Percentiles rank a stretch among this genome's conserved stretches.
phyloP scores from a whole-genome alignment of 139 green algal genomes.

The Chlorella vulgaris region DNA sequence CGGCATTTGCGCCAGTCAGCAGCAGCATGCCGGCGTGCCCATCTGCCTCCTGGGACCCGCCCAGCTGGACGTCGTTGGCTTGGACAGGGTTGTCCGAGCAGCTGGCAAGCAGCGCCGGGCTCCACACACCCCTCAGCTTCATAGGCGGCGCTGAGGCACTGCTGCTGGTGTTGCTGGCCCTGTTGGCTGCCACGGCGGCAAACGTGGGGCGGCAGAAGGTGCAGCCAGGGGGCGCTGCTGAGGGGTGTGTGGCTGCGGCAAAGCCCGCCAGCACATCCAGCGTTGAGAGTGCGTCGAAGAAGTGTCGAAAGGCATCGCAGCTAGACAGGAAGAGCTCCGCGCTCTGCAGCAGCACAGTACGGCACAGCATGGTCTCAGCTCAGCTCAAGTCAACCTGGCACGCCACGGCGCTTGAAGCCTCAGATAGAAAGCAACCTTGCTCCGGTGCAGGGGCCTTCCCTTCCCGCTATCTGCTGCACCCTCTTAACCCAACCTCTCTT shows the following conservation, averaged over 20 bases:
- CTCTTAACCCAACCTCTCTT: neutral
- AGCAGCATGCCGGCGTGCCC: conserved; percentile 50
- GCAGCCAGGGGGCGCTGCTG: conserved; percentile 35
- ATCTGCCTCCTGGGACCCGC: neutral
- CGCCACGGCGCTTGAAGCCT: too few relatives aligned
- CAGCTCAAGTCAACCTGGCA: too few relatives aligned
- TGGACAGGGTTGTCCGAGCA: conserved; percentile 48
- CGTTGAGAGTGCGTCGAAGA: conserved; percentile 33
- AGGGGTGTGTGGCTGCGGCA: conserved; percentile 49
- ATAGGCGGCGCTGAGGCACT: neutral
- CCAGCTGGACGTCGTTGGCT: conserved; percentile 69
- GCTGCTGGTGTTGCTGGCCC: too few relatives aligned
- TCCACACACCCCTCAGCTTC: conserved; percentile 57
- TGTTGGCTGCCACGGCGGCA: conserved; percentile 24
- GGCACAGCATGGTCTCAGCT: neutral
- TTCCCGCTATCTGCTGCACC: too few relatives aligned
- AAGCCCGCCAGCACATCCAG: conserved; percentile 75
- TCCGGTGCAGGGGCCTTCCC: too few relatives aligned
- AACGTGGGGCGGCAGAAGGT: conserved; percentile 64
- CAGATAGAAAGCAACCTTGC: too few relatives aligned
- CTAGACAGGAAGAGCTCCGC: conserved; percentile 29
- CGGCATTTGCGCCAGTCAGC: conserved; percentile 71
- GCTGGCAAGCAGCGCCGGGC: conserved; percentile 57
- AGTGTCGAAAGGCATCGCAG: conserved; percentile 16
- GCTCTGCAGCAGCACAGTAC: neutral